phyloP scores from a whole-genome alignment of 78 protist genomes.

The Dictyostelium intermedium region DNA sequence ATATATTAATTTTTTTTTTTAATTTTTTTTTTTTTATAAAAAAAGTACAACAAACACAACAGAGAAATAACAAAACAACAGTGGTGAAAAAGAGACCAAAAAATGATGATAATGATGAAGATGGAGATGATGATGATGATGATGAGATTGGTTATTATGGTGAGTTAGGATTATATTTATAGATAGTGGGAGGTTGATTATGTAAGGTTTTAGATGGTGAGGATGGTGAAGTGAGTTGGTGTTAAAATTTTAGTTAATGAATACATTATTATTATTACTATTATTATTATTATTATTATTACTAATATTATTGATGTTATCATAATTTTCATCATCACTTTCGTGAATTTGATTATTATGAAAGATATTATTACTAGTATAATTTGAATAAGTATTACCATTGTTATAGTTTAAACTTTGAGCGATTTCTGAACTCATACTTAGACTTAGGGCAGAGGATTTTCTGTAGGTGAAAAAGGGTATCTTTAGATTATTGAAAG shows the following conservation, averaged over 20 bases:
- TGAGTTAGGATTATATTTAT: too few relatives aligned
- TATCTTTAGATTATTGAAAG: conserved; percentile 51
- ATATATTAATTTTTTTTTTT: not conserved
- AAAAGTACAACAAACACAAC: too few relatives aligned
- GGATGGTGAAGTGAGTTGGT: not conserved
- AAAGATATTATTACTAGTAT: not conserved
- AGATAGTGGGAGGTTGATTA: too few relatives aligned
- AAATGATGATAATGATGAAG: too few relatives aligned
- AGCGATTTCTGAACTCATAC: not conserved
- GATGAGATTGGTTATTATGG: too few relatives aligned
- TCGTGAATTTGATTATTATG: conserved; percentile 1
- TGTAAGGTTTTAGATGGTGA: too few relatives aligned
- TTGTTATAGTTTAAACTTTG: not conserved
- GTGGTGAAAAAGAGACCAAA: not conserved
- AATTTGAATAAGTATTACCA: not conserved
- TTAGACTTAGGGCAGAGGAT: conserved; percentile 25
- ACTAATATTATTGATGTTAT: not conserved
- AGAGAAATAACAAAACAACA: not conserved
- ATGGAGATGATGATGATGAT: too few relatives aligned
- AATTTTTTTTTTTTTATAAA: too few relatives aligned
- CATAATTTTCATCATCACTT: not conserved
- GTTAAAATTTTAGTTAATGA: not conserved
- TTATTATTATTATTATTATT: not conserved
- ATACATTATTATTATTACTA: too few relatives aligned
- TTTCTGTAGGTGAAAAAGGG: conserved; percentile 74